Evolutionary conservation across 2,329 filamentous ascomycete genomes (phyloP), one percentile per base, ranked within the genome.

Genomic region (Diaporthe velutina): DNA sequence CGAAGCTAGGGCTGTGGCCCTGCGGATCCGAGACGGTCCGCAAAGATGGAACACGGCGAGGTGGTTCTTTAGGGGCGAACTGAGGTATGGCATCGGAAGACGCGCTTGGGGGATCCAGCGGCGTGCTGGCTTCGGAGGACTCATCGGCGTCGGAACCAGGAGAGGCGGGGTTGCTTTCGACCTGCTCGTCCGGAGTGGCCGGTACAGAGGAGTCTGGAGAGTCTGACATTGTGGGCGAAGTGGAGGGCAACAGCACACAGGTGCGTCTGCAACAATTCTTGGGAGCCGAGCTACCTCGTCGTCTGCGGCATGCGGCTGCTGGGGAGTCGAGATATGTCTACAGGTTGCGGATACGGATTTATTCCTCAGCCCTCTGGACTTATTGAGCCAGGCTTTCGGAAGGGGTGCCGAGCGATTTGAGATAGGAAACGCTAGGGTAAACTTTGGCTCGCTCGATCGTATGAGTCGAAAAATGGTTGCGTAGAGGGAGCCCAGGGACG

Each of bases 21-120:
- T 87, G 85, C 28, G 91, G 85, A 67, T 92, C 90, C 71, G 92
- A 91, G 28, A 90, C 83, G 61, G 90, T 90, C 78, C 91, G 90
- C 55, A 92, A 82, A 7, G 90, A 90, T 28, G 91, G 88, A 74
- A 92, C 80, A 82, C 91, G 84, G 82, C 89, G 86, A 73, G 87
- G 85, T 50, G 78, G 75, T 73, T 86, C 85, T 61, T 70, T 76
- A 35, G 73, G 22, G 9, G 75, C 71, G 64, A 77, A 61, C 30
- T 75, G 74, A 9, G 80, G 79, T 12, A 73, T 30, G 22, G 76
- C 74, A 71, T 82, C 81, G 74, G 80, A 80, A 58, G 76, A 77
- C 28, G 79, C 76, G 52, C 78, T 85, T 76, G 78, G 80, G 74
- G 73, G 84, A 78, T 88, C 87, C 68, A 86, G 83, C 9, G 88